Evolutionary conservation across 805 yeast genomes (phyloP).

Genomic region (Priceomyces fermenticarens): DNA sequence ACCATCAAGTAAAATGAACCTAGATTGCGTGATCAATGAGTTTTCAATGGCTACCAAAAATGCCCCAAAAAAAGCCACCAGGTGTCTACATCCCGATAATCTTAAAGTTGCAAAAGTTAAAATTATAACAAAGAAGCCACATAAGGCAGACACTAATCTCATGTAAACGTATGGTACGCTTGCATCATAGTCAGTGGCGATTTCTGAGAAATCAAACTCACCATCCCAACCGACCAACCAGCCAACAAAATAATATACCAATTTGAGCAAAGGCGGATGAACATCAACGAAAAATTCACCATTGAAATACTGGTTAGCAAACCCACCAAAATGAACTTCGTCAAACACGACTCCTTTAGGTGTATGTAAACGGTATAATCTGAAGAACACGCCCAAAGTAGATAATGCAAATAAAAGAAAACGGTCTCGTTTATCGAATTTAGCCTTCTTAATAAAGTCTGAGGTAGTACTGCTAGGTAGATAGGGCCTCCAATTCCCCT

Average conservation of each 20-base stretch:
- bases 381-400: constrained; percentile 21
- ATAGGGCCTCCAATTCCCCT: constrained; percentile 31
- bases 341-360: constrained; percentile 48
- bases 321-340: constrained; percentile 43
- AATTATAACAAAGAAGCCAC: constrained; percentile 53
- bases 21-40: constrained; percentile 59
- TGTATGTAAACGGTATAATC: constrained; percentile 28
- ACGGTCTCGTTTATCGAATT: constrained; percentile 15
- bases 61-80: constrained; percentile 50
- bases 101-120: constrained; percentile 56
- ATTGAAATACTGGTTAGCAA: constrained; percentile 42
- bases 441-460: constrained; percentile 10
- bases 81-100: constrained; percentile 50
- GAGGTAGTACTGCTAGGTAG: constrained; percentile 21
- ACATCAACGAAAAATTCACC: constrained; percentile 68
- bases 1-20: constrained; percentile 44
- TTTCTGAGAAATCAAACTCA: constrained; percentile 29
- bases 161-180: constrained; percentile 49
- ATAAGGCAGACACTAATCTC: constrained; percentile 55
- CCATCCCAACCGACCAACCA: constrained; percentile 53
- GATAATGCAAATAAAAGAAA: constrained; percentile 17
- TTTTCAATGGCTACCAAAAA: constrained; percentile 58
- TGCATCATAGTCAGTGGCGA: constrained; percentile 37
- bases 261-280: constrained; percentile 68
- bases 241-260: constrained; percentile 56